phyloP scores from a whole-genome alignment of 805 yeast genomes.

The Pichia californica region DNA sequence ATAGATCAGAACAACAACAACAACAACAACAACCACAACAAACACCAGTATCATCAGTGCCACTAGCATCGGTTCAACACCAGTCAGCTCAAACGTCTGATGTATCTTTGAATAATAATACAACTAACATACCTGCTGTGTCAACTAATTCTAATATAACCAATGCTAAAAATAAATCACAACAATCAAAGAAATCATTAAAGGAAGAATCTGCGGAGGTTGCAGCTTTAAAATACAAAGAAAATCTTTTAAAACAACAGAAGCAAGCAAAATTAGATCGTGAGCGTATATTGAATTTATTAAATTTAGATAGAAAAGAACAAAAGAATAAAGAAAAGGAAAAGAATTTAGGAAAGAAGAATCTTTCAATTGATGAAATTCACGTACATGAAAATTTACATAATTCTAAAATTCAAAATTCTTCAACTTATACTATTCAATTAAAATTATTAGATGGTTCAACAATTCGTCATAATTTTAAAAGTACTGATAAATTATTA shows the following conservation, averaged over 20 bases:
- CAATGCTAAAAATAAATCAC: background rate
- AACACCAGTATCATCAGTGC: no score
- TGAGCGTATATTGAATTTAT: slow-evolving; percentile 45
- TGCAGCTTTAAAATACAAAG: slow-evolving; percentile 33
- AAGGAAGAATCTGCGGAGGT: slow-evolving; percentile 38
- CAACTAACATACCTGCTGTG: no score
- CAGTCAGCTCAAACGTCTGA: no score
- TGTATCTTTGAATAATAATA: no score
- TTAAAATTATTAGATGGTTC: slow-evolving; percentile 64
- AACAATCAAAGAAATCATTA: slow-evolving; percentile 17
- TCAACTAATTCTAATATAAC: slow-evolving; percentile 8
- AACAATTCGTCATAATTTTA: slow-evolving; percentile 46
- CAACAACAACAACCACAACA: background rate
- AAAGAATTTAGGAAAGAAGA: background rate
- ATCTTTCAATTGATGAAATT: background rate
- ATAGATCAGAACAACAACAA: no score
- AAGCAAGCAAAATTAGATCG: slow-evolving; percentile 42
- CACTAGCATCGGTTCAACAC: no score
- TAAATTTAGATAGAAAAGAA: slow-evolving; percentile 42
- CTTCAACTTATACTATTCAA: slow-evolving; percentile 41
- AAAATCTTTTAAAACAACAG: slow-evolving; percentile 32
- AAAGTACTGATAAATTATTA: slow-evolving; percentile 37
- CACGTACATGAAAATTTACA: slow-evolving; percentile 21
- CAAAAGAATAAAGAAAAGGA: slow-evolving; percentile 9
- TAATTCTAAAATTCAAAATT: slow-evolving; percentile 16